Conservation (phyloP, 2,329 filamentous ascomycete species). For the Colletotrichum nymphaeae region DNA sequence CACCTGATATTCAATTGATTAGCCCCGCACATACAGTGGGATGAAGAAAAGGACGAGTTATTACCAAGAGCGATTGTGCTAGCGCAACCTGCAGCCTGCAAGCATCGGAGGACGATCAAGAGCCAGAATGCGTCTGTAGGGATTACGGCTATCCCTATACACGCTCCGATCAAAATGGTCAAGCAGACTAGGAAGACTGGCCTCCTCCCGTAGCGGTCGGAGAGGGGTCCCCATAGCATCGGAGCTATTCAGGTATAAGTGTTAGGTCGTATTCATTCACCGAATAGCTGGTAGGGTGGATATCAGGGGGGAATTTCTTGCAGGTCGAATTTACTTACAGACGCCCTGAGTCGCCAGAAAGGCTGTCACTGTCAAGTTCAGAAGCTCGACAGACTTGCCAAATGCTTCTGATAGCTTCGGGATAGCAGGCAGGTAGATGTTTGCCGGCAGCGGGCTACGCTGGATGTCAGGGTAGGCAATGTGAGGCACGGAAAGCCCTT, state of each 20-base stretch:
- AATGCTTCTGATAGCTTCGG: conserved; percentile 44
- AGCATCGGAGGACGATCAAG: conserved; percentile 43
- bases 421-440: conserved; percentile 49
- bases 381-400: conserved; percentile 41
- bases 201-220: conserved; percentile 46
- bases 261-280: neutral
- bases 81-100: conserved; percentile 47
- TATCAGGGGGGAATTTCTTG: too few species aligned
- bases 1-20: conserved; percentile 31
- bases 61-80: conserved; percentile 46
- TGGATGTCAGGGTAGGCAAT: neutral
- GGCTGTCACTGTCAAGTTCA: conserved; percentile 47
- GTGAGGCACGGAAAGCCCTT: accelerated
- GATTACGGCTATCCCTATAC: conserved; percentile 47
- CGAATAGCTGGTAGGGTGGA: too few species aligned
- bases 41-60: neutral
- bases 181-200: conserved; percentile 45
- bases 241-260: conserved; percentile 35
- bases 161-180: conserved; percentile 44
- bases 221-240: conserved; percentile 49
- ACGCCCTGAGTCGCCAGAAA: conserved; percentile 47
- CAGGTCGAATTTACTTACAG: neutral
- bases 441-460: conserved; percentile 45
- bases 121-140: conserved; percentile 46
- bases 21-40: accelerated